A percentile compares a stretch with the other conserved stretches of the same genome.
Evolutionary conservation across 495 filamentous ascomycete species (phyloP).

Genomic region (Penicillium roqueforti): DNA sequence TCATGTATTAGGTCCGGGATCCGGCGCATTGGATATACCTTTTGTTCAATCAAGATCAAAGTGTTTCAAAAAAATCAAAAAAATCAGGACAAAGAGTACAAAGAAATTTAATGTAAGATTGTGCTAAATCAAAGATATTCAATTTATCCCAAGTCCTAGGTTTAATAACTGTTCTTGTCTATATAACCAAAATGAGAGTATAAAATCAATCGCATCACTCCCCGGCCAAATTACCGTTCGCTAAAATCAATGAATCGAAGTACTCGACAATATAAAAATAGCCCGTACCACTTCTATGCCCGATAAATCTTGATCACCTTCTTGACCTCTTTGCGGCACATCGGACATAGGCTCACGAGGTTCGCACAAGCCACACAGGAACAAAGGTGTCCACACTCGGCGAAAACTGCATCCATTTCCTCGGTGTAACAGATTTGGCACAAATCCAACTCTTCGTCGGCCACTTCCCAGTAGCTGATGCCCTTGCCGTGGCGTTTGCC

Average conservation of each 20-base stretch:
- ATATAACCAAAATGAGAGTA: slow-evolving; percentile 11
- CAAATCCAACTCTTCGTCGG: slow-evolving; percentile 57
- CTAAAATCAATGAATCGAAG: slow-evolving; percentile 11
- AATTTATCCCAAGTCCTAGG: background rate
- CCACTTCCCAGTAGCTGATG: slow-evolving; percentile 59
- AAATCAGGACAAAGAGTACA: background rate
- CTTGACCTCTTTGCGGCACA: slow-evolving; percentile 58
- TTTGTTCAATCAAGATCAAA: slow-evolving; percentile 18
- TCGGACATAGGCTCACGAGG: slow-evolving; percentile 60
- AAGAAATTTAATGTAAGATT: slow-evolving; percentile 2
- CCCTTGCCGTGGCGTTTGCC: slow-evolving; percentile 60
- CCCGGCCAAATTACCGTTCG: slow-evolving; percentile 1
- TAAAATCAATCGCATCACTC: background rate
- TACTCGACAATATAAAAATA: background rate
- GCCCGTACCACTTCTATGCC: slow-evolving; percentile 26
- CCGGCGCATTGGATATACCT: slow-evolving; percentile 32
- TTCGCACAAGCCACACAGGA: slow-evolving; percentile 60
- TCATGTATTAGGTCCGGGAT: slow-evolving; percentile 24
- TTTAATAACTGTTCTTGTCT: background rate
- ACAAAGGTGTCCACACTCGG: slow-evolving; percentile 63
- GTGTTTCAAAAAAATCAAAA: slow-evolving; percentile 6
- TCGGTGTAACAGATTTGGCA: slow-evolving; percentile 65
- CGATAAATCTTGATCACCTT: slow-evolving; percentile 56
- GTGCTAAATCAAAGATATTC: background rate
- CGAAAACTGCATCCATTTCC: slow-evolving; percentile 58